Base-by-base conservation (phyloP, 495 filamentous ascomycete species). In the Hypoxylon crocopeplum region DNA sequence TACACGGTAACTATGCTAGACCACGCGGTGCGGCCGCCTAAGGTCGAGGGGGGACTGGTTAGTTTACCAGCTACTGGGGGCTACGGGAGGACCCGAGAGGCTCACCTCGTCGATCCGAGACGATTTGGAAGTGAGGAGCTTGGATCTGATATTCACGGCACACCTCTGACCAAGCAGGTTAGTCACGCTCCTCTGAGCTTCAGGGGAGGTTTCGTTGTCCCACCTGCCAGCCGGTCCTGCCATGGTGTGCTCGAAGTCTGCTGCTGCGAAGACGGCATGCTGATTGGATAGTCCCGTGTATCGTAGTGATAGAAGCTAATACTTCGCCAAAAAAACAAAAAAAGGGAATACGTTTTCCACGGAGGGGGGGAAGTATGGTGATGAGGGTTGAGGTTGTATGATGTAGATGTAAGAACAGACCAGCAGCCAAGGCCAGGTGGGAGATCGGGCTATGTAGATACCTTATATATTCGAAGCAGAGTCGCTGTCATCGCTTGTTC, bases 11-110 rank as follows among this genome's bases (percentile, higher is more conserved):
- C 88, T 27, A 75, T 80, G 73, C 84, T 86, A 41, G 91, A 93
- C 92, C 92, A 97, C 45, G 92, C 92, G 25, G 92, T 97, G 59
- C 92, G 88, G 60, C 91, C 92, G 66, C 92, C 91, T 96, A 57
- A 37, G 27, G 25, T 41, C 29, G 11, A 48, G 16, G 3, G 41
- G 32, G 34, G 32, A 30, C 41, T 46, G 46, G 54, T 53, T 48
- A 41, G 50, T 55, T 20, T 21, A 42, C 44, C 41, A 33, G 37
- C 27, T 21, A 36, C 32, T 15, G 38, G 25, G 45, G 27, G 12
- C 32, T n/a, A 22, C 24, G 16, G 32, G 52, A 53, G 25, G 32
- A 19, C 7, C 15, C 30, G 19, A 32, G 51, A 48, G 40, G 48
- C 79, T 72, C 82, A 89, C 88, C 89, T 83, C 89, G 86, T 74